Percentiles rank a stretch among this genome's conserved stretches.
Evolutionary conservation across 2,329 filamentous ascomycete genomes (phyloP).

Genomic region (Aspergillus piperis): DNA sequence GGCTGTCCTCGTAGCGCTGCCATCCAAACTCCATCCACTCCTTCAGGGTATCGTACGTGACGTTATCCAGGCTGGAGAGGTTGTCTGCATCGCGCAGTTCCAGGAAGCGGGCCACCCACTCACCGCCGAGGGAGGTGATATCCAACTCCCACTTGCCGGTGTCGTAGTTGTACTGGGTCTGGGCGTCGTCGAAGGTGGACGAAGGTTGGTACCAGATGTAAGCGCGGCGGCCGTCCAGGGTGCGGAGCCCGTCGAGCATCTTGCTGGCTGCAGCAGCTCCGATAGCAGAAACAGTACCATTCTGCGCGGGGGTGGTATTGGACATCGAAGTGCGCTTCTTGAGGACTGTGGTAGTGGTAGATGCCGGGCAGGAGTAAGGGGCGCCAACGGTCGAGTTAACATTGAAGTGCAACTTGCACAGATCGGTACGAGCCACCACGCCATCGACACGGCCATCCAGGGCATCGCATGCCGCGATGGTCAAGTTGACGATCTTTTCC

Average conservation of each 20-base stretch:
- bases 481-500: constrained; percentile 50
- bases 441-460: constrained; percentile 59
- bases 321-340: constrained; percentile 26
- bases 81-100: constrained; percentile 36
- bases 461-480: constrained; percentile 57
- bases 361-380: constrained; percentile 47
- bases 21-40: constrained; percentile 56
- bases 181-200: constrained; percentile 30
- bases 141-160: constrained; percentile 32
- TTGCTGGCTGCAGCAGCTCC: constrained; percentile 37
- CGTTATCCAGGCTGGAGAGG: constrained; percentile 46
- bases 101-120: constrained; percentile 38
- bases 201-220: constrained; percentile 42
- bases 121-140: constrained; percentile 39
- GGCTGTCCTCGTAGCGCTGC: constrained; percentile 51
- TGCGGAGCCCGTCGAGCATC: constrained; percentile 45
- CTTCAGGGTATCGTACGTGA: constrained; percentile 59
- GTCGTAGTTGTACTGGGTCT: constrained; percentile 30
- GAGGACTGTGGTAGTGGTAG: constrained; percentile 27
- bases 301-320: constrained; percentile 34
- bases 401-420: constrained; percentile 52
- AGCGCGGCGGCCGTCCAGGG: constrained; percentile 42
- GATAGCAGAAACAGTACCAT: constrained; percentile 31
- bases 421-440: constrained; percentile 53
- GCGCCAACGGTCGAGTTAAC: constrained; percentile 49